Base-by-base conservation (phyloP, 345 rosid genomes). In the rapeseed (Brassica napus) region DNA sequence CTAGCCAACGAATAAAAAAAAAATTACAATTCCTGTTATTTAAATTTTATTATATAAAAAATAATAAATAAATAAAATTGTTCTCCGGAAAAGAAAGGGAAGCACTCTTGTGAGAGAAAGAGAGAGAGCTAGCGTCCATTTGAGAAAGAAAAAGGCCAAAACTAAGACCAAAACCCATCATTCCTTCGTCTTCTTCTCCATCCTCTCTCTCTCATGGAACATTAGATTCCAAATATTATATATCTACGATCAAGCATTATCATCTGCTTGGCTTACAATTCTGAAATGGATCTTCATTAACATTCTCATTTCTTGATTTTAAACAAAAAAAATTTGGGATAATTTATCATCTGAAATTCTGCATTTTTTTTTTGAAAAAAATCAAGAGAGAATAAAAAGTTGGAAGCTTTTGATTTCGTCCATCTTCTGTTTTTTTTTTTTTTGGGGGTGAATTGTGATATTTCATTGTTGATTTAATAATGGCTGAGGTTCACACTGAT, bases 141-240 rank as follows among this genome's bases (percentile, higher is more conserved):
- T 78, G 77, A 39, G 72, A 14, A 18, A 26, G 52, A 42, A 72
- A 71, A 18, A 60, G 59, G 59, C 24, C 59, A 54, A 71, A 71
- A 58, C 57, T 58, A 23, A 79, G 65, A 54, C 34, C 52, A 78
- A 78, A 79, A 79, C 69, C 68, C 82, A 79, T 72, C 77, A 79
- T 73, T 28, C 61, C 59, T 72, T 76, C 77, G 58, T 58, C 69
- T 72, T 59, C 66, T 30, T 79, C 82, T 2, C 52, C 71, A 26
- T 59, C 64, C 58, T 52, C 15, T 47, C 54, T 47, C 54, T 47
- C 59, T 15, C 59, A 54, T 54, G 59, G 59, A 0, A 15, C 23
- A 54, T 6, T 54, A 54, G 59, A 54, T 54, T 54, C 59, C 23
- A 16, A 54, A 54, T 16, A n/a, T 18, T 39, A 3, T 21, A 69